Evolutionary conservation across 2,329 filamentous ascomycete genomes (phyloP).

Genomic region (Clonostachys byssicola): DNA sequence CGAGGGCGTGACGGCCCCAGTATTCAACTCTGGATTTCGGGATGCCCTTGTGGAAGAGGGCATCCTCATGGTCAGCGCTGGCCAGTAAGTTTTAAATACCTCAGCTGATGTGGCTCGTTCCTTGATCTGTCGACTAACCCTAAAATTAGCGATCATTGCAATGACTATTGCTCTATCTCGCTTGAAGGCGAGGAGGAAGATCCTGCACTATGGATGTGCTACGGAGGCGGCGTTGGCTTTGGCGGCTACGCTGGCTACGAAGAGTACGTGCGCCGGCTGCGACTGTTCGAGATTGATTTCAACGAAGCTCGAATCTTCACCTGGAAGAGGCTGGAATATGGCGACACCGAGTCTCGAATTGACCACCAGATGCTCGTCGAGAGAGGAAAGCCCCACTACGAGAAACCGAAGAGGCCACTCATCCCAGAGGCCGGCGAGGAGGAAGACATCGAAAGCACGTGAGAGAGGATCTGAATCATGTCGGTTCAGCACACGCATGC

Average conservation of each 20-base stretch:
- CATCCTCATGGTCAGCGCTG: conserved; percentile 82
- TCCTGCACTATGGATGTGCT: conserved; percentile 94
- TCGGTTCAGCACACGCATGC: too few relatives aligned
- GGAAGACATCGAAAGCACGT: too few relatives aligned
- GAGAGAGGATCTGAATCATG: too few relatives aligned
- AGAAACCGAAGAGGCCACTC: conserved; percentile 10
- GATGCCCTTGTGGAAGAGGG: conserved; percentile 84
- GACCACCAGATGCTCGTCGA: conserved; percentile 67
- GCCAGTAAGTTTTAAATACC: conserved; percentile 63
- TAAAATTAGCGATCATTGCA: conserved; percentile 73
- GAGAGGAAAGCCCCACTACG: conserved; percentile 41
- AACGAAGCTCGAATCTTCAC: conserved; percentile 85
- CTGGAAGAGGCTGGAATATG: conserved; percentile 83
- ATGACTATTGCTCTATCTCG: conserved; percentile 87
- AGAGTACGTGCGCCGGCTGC: conserved; percentile 76
- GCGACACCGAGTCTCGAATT: conserved; percentile 45
- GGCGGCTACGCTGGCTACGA: conserved; percentile 93
- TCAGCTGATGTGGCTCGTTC: background rate
- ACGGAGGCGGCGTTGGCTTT: conserved; percentile 86
- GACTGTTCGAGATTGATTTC: conserved; percentile 91
- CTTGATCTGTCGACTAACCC: conserved; percentile 10
- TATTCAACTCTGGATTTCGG: conserved; percentile 88
- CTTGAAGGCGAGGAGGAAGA: conserved; percentile 37
- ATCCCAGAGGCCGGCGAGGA: background rate
- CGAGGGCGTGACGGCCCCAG: conserved; percentile 82